Conservation (phyloP, 805 yeast species). For the Sugiyamaella floridensis region DNA sequence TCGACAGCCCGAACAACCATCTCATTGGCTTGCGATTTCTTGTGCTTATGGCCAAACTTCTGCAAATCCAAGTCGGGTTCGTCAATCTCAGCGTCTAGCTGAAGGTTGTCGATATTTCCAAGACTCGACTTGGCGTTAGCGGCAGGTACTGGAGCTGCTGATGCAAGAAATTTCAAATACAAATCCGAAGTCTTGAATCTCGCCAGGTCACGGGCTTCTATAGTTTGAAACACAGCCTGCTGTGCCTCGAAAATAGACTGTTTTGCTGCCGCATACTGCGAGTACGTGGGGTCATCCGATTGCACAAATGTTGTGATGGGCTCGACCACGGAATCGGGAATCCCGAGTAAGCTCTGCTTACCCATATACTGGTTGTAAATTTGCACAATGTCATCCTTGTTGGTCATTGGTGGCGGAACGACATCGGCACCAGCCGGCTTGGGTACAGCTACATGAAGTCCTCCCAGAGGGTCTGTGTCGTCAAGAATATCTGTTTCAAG, state of each 20-base stretch:
- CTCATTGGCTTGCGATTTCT: conserved; percentile 14
- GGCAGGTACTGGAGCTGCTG: conserved; percentile 21
- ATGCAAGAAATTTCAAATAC: conserved; percentile 47
- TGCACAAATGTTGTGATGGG: conserved; percentile 36
- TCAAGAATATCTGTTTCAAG: background rate
- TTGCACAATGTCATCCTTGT: conserved; percentile 45
- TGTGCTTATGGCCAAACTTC: background rate
- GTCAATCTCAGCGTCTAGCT: conserved; percentile 23
- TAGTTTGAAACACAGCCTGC: conserved; percentile 40
- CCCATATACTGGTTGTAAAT: conserved; percentile 42
- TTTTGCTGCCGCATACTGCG: conserved; percentile 47
- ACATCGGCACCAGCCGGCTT: conserved; percentile 24
- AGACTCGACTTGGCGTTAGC: background rate
- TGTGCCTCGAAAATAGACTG: conserved; percentile 56
- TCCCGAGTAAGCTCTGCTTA: background rate
- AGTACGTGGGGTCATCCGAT: conserved; percentile 15
- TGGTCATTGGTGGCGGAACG: conserved; percentile 32
- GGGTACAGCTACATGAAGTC: conserved; percentile 17
- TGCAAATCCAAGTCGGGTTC: conserved; percentile 16
- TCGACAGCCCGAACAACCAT: conserved; percentile 54
- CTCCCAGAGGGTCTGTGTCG: conserved; percentile 23
- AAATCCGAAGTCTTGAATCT: conserved; percentile 54
- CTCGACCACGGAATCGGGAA: conserved; percentile 7
- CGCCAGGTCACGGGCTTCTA: conserved; percentile 49
- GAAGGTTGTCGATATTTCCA: conserved; percentile 25